A percentile compares a stretch with the other conserved stretches of the same genome.
Evolutionary conservation across 2,329 filamentous ascomycete species (phyloP).

Genomic region (Fusarium torreyae): DNA sequence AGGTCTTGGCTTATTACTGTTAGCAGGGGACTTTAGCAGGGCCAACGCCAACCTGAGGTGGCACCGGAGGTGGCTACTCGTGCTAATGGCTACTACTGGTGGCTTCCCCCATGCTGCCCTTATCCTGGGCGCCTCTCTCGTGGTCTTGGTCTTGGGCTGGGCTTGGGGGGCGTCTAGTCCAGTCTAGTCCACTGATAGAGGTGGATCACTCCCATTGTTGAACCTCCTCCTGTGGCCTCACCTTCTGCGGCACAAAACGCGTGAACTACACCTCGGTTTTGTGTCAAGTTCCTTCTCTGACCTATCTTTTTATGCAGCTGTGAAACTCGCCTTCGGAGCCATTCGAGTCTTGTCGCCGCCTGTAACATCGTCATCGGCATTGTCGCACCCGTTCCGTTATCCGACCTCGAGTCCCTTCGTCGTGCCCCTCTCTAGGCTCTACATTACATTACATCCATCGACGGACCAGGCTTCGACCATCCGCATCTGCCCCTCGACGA

Average conservation of each 20-base stretch:
- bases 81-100: conserved; percentile 31
- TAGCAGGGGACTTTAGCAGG: conserved; percentile 36
- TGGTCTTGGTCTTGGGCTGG: conserved; percentile 25
- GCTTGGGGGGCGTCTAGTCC: conserved; percentile 31
- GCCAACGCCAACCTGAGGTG: conserved; percentile 33
- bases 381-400: conserved; percentile 39
- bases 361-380: conserved; percentile 37
- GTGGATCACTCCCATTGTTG: conserved; percentile 47
- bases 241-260: conserved; percentile 53
- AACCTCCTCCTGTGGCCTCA: conserved; percentile 52
- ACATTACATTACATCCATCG: conserved; percentile 28
- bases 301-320: conserved; percentile 48
- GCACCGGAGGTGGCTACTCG: conserved; percentile 38
- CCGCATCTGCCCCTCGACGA: conserved; percentile 31
- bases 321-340: conserved; percentile 46
- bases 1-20: conserved; percentile 43
- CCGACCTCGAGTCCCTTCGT: conserved; percentile 22
- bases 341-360: conserved; percentile 37
- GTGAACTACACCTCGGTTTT: conserved; percentile 50
- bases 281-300: conserved; percentile 50
- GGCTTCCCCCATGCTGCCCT: conserved; percentile 28
- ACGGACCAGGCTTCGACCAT: conserved; percentile 27
- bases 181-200: conserved; percentile 37
- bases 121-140: conserved; percentile 43
- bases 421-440: conserved; percentile 33